A percentile compares a stretch with the other conserved stretches of the same genome.
phyloP scores from a whole-genome alignment of 129 eudicot species.

The Centella asiatica region DNA sequence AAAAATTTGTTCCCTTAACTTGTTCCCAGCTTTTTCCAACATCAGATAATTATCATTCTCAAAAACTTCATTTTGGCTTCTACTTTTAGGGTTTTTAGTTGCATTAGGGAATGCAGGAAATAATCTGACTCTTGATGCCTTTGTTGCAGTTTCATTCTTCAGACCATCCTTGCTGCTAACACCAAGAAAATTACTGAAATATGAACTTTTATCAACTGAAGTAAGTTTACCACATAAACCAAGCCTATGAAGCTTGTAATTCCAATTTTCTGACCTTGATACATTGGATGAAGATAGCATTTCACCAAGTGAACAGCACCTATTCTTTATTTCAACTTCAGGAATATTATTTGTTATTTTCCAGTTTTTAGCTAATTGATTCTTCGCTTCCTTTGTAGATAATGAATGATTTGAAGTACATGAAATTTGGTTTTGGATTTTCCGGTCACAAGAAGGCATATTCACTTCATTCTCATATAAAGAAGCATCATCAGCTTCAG shows the following conservation, averaged over 20 bases:
- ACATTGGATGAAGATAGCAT: conserved; percentile 10
- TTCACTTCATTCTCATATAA: conserved; percentile 3
- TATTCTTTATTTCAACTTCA: conserved; percentile 12
- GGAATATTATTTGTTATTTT: conserved; percentile 25
- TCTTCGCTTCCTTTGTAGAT: conserved; percentile 26
- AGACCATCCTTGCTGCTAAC: conserved; percentile 14
- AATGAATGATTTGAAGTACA: conserved; percentile 1
- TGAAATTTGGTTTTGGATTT: neutral
- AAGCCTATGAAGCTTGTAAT: neutral
- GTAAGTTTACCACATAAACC: neutral
- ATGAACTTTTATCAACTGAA: neutral
- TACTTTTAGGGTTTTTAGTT: conserved; percentile 13
- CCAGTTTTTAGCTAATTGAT: conserved; percentile 28
- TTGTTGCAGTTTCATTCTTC: conserved; percentile 9
- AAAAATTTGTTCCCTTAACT: conserved; percentile 7
- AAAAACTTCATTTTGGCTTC: conserved; percentile 11
- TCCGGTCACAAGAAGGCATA: conserved; percentile 3
- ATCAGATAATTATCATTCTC: conserved; percentile 7
- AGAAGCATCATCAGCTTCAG: conserved; percentile 5
- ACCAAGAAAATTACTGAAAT: conserved; percentile 17
- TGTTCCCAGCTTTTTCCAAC: conserved; percentile 12
- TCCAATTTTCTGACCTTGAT: conserved; percentile 4
- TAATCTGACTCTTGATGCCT: conserved; percentile 7
- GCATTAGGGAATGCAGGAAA: neutral
- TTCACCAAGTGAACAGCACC: conserved; percentile 17